A percentile compares a stretch with the other conserved stretches of the same genome.
Evolutionary conservation across 768 basidiomycete genomes (phyloP).

Genomic region (Lentinula aciculospora): DNA sequence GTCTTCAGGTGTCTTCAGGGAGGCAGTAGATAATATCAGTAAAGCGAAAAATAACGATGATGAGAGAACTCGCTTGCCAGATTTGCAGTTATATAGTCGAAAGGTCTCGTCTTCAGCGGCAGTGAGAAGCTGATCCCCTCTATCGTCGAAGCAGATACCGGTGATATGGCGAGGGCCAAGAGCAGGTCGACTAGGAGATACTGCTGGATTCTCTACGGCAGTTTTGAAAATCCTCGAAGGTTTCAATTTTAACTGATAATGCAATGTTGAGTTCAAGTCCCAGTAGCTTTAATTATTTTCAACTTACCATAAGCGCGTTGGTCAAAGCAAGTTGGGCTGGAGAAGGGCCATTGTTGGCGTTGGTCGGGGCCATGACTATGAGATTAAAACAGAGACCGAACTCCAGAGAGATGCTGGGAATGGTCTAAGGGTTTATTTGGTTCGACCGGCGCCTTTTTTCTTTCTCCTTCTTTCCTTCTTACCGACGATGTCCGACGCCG

Average conservation of each 20-base stretch:
- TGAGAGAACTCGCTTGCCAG: constrained; percentile 79
- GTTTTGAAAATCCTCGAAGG: constrained; percentile 85
- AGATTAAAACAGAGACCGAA: too few species aligned
- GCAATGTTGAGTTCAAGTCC: background rate
- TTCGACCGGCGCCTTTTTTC: constrained; percentile 24
- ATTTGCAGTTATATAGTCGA: constrained; percentile 81
- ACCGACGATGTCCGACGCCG: constrained; percentile 61
- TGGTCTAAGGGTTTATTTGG: too few species aligned
- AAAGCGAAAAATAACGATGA: constrained; percentile 14
- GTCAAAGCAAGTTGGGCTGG: constrained; percentile 33
- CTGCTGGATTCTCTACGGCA: constrained; percentile 53
- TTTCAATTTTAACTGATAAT: constrained; percentile 63
- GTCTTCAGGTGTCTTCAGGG: constrained; percentile 62
- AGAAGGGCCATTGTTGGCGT: constrained; percentile 26
- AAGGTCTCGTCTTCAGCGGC: constrained; percentile 92
- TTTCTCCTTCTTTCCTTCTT: constrained; percentile 4
- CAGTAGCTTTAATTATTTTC: background rate
- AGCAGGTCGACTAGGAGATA: constrained; percentile 30
- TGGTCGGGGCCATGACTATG: constrained; percentile 39
- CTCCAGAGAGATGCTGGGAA: too few species aligned
- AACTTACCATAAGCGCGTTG: constrained; percentile 44
- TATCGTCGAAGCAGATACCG: constrained; percentile 86
- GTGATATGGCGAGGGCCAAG: constrained; percentile 72
- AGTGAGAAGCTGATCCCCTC: constrained; percentile 82
- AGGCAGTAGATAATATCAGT: background rate